Evolutionary conservation across 768 basidiomycete genomes (phyloP), one percentile per base, ranked within the genome.

Genomic region (Pleurotus ostreatus): DNA sequence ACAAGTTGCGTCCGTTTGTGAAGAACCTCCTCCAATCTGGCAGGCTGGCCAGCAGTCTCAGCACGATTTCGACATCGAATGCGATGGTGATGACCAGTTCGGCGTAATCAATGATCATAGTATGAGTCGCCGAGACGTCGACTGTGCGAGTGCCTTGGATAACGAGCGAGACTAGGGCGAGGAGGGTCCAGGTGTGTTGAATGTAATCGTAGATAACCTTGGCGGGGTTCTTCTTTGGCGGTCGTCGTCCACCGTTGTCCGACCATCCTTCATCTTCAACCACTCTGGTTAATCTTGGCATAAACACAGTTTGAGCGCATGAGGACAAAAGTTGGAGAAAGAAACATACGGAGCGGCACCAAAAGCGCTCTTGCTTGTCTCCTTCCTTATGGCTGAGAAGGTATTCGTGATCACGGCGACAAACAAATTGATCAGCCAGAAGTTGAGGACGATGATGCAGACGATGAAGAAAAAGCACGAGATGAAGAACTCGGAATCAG

Each of bases 361-460:
- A 67, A 98, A 98, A 0, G 95, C 96, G 68, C 91, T 94, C 67
- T 88, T 89, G 67, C 86, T 83, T 2, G 95, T 97, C 64, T 92
- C 86, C 3, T 83, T 79, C 37, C 92, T 78, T 58, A 97, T 97
- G 13, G 89, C 90, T 15, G 84, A 84, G 68, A 98, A 98, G 0
- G 92, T 91, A 64, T 93, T 89, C 25, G 93, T 92, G 60, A 96
- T 95, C n/a, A 97, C 94, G 15, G 95, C 94, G 55, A 97, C 92
- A 66, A 95, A 89, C 44, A 97, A 70, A 67, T 94, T 94, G 76
- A 95, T 87, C 57, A 96, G 77, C 92, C 92, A 93, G 67, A 97
- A 92, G 69, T 98, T 96, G 62, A 98, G 78, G 20, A 97, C 80
- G 60, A 98, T 73, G 58, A 98, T 75, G 55, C 86, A 86, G 26